These are phyloP conservation scores for Solanum clarkiae DNA, from an alignment of 257 asterid genomes.

Conservation along the genomic window DNA sequence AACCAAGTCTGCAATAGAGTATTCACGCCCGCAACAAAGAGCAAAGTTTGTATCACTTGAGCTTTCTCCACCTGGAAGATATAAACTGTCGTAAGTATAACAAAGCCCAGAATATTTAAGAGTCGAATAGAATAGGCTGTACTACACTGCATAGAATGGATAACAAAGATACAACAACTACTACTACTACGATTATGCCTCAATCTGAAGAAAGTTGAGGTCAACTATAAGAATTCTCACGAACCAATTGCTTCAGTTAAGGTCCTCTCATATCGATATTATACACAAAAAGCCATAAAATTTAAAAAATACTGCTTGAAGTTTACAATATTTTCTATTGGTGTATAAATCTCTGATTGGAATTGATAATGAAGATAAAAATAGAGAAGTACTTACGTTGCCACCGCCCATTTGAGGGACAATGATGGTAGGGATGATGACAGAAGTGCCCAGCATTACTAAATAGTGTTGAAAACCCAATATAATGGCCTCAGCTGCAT, in stretches of 20 bases:
- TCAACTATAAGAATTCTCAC: not conserved
- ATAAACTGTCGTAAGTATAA: not conserved
- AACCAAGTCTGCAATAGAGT: constrained; percentile 74
- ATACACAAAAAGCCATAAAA: not conserved
- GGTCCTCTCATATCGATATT: not conserved
- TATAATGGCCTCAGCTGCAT: constrained; percentile 65
- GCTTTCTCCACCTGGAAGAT: constrained; percentile 61
- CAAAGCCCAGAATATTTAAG: not conserved
- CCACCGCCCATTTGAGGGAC: constrained; percentile 99
- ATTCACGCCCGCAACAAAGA: constrained; percentile 80
- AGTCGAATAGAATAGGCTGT: not conserved
- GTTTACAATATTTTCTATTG: not conserved
- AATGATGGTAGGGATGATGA: constrained; percentile 66
- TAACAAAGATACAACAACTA: not conserved
- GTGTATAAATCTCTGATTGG: not conserved
- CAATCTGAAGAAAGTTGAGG: not conserved
- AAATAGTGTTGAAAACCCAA: constrained; percentile 89
- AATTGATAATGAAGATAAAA: not conserved
- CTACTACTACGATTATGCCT: not conserved
- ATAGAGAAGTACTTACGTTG: constrained; percentile 28
- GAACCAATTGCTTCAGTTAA: not conserved
- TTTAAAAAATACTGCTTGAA: not conserved
- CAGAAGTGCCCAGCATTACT: constrained; percentile 92
- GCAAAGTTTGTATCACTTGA: constrained; percentile 61
- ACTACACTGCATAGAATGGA: not conserved